Percentiles rank a stretch among this genome's conserved stretches.
These are phyloP conservation scores for Mycena rosella DNA, from an alignment of 768 basidiomycete genomes.

Conservation along the genomic window DNA sequence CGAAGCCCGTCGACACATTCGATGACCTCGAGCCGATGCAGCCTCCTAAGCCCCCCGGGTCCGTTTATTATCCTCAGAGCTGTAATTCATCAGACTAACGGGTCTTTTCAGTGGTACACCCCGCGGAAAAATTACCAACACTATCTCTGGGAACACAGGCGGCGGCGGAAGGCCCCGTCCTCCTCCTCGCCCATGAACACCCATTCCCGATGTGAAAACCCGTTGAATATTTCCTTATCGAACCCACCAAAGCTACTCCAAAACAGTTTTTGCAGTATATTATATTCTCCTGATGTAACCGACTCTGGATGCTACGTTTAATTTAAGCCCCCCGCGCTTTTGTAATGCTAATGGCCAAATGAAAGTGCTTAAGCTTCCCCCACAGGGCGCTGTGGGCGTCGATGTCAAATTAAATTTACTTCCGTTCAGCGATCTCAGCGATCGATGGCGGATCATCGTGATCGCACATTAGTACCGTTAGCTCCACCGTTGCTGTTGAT, in stretches of 20 bases:
- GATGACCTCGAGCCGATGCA: constrained; percentile 14
- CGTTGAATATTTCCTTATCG: too few relatives aligned
- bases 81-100: neutral
- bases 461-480: neutral
- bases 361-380: too few relatives aligned
- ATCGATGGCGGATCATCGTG: neutral
- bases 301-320: neutral
- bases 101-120: constrained; percentile 16
- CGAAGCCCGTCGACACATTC: neutral
- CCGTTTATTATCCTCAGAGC: neutral
- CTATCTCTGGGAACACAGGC: constrained; percentile 1
- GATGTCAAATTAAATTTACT: neutral
- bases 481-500: too few relatives aligned
- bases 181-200: neutral
- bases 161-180: constrained; percentile 4
- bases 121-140: constrained; percentile 27
- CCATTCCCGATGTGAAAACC: neutral
- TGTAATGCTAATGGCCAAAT: neutral
- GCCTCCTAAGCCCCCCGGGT: constrained; percentile 24
- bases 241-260: too few relatives aligned
- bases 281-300: constrained; percentile 10
- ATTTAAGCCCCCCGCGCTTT: too few relatives aligned
- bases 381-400: too few relatives aligned
- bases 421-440: neutral
- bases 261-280: too few relatives aligned